Base-by-base conservation (phyloP, 768 basidiomycete species). In the Suillus variegatus region DNA sequence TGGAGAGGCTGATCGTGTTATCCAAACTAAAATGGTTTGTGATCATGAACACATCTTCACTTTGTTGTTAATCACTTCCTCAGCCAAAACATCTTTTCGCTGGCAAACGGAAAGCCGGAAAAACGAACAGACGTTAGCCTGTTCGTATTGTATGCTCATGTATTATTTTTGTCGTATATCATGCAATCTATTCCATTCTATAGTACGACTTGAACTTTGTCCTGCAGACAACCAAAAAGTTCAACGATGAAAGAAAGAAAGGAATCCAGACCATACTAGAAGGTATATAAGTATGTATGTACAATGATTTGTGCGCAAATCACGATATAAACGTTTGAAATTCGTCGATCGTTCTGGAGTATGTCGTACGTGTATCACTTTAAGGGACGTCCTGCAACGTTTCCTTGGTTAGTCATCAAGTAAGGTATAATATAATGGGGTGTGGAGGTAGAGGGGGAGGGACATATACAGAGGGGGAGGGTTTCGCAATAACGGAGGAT, bases 61-160 rank as follows among this genome's bases (percentile, higher is more conserved):
- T 22, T 35, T 58, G 8, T 35, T 58, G 8, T 47, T 35, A 32
- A 52, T 46, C 65, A 52, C 60, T 35, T 49, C 68, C 67, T 36
- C 69, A 93, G 93, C 93, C 93, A 60, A 93, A 92, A 77, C 91
- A 93, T 81, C 78, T 95, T 61, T 94, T 88, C 73, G 80, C 91
- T 60, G 93, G 93, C 35, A 94, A 94, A 78, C 86, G 92, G 71
- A 90, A 91, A 75, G 85, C 77, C 55, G 92, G 92, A 70, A 94
- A 93, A 80, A 93, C 91, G 49, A 82, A 87, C 74, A 85, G 92
- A 74, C 81, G 89, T 60, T 60, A 60, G 12, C 18, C 25, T 18
- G 41, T 10, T 28, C 25, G 22, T 28, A 18, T 60, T 60, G 18
- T 60, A 43, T 3, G 18, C 18, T 43, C 18, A 60, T 43, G 58